A percentile compares a stretch with the other conserved stretches of the same genome.
Conservation (phyloP, 257 asterid genomes). For the Ilex aquifolium region DNA sequence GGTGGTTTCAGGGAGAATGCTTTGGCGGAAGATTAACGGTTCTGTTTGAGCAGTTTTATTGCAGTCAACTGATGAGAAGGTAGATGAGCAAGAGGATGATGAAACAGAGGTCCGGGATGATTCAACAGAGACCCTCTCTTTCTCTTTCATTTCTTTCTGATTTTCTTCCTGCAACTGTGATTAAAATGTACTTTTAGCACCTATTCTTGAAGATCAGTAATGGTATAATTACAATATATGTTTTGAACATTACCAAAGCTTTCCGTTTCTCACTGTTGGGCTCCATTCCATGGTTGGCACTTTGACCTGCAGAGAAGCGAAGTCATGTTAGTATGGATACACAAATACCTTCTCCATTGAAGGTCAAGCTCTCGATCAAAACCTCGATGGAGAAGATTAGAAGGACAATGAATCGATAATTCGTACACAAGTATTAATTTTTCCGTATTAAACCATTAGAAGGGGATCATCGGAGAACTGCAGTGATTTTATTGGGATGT, state of each 20-base stretch:
- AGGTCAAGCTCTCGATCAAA: not conserved
- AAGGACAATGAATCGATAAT: not conserved
- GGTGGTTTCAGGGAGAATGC: constrained; percentile 29
- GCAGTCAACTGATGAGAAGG: constrained; percentile 51
- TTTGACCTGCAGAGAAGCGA: constrained; percentile 33
- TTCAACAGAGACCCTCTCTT: constrained; percentile 51
- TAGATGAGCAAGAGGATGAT: constrained; percentile 61
- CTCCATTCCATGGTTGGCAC: constrained; percentile 38
- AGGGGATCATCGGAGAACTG: too few relatives aligned
- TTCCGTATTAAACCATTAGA: not conserved
- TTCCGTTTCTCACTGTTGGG: constrained; percentile 32
- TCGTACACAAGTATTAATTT: not conserved
- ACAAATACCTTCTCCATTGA: not conserved
- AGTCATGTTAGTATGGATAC: constrained; percentile 1
- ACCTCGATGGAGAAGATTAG: too few relatives aligned
- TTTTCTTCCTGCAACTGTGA: constrained; percentile 48
- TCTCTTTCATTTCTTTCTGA: constrained; percentile 30
- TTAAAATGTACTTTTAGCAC: not conserved
- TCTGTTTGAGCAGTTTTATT: constrained; percentile 38
- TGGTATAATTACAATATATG: not conserved
- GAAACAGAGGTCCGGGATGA: constrained; percentile 59
- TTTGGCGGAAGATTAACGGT: constrained; percentile 18
- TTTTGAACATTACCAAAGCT: constrained; percentile 33
- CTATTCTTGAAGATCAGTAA: too few relatives aligned
- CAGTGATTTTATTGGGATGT: too few relatives aligned